These are phyloP conservation scores for Penicillium sp. DNA, from an alignment of 2,329 filamentous ascomycete genomes.

Conservation along the genomic window DNA sequence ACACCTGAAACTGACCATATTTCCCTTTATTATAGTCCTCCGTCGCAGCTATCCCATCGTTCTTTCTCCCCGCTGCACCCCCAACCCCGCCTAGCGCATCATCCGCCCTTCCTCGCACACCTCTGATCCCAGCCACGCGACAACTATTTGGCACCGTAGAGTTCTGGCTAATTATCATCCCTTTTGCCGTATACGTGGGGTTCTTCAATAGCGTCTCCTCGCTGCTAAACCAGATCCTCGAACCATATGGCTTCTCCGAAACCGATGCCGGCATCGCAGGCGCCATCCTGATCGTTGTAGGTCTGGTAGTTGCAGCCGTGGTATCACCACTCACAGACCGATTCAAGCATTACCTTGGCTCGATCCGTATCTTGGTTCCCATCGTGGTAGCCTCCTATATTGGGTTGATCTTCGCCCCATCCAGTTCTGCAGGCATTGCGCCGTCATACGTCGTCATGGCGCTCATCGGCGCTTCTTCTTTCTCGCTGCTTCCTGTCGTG, in stretches of 20 bases:
- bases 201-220: conserved; percentile 92
- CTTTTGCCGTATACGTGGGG: conserved; percentile 83
- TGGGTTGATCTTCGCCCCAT: conserved; percentile 76
- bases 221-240: conserved; percentile 85
- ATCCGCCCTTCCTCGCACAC: conserved; percentile 54
- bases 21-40: conserved; percentile 51
- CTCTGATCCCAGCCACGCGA: conserved; percentile 58
- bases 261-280: conserved; percentile 87
- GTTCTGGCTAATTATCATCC: conserved; percentile 77
- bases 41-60: conserved; percentile 68
- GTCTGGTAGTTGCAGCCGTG: conserved; percentile 74
- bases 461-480: conserved; percentile 75
- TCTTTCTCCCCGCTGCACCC: conserved; percentile 76
- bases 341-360: conserved; percentile 74
- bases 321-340: conserved; percentile 80
- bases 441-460: conserved; percentile 74
- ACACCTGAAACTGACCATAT: neutral
- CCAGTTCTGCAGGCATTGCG: conserved; percentile 49
- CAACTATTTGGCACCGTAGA: conserved; percentile 62
- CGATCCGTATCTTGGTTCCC: conserved; percentile 74
- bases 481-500: conserved; percentile 77
- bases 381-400: conserved; percentile 74
- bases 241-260: conserved; percentile 81
- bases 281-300: conserved; percentile 84
- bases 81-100: conserved; percentile 76